Percentiles rank a stretch among this genome's conserved stretches.
phyloP scores from a whole-genome alignment of 2,329 filamentous ascomycete species.

The Aspergillus ruber region DNA sequence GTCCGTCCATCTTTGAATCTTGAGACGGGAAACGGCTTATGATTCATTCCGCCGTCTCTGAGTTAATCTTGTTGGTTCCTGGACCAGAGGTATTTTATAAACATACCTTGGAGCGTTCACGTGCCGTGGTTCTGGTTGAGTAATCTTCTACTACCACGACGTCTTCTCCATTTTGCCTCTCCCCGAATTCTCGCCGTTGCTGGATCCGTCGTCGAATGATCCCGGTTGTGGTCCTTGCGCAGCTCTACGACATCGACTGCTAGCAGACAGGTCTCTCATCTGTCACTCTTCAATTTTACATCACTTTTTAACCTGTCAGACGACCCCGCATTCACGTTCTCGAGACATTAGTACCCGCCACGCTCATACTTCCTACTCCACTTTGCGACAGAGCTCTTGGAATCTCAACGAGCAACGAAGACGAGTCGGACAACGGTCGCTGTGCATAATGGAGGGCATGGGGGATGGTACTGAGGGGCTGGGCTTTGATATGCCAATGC shows the following conservation, averaged over 20 bases:
- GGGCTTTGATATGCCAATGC: conserved; percentile 42
- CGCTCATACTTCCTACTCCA: conserved; percentile 7
- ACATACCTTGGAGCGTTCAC: neutral
- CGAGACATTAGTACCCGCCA: conserved; percentile 4
- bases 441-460: conserved; percentile 26
- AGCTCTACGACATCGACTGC: too few relatives aligned
- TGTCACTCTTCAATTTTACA: neutral
- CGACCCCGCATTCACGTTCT: conserved; percentile 16
- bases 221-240: neutral
- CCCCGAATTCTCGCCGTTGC: neutral
- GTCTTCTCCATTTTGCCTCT: neutral
- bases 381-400: conserved; percentile 6
- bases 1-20: neutral
- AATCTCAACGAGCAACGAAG: neutral
- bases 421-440: neutral
- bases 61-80: neutral
- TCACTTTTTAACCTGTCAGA: conserved; percentile 1
- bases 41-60: neutral
- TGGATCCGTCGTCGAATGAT: neutral
- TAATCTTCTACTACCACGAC: neutral
- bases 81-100: neutral
- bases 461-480: conserved; percentile 33
- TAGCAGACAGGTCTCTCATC: neutral
- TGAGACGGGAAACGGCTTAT: too few relatives aligned
- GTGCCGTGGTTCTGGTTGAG: neutral